Base-by-base conservation (phyloP, 179 eudicot genomes). In the Camellia oleifera region DNA sequence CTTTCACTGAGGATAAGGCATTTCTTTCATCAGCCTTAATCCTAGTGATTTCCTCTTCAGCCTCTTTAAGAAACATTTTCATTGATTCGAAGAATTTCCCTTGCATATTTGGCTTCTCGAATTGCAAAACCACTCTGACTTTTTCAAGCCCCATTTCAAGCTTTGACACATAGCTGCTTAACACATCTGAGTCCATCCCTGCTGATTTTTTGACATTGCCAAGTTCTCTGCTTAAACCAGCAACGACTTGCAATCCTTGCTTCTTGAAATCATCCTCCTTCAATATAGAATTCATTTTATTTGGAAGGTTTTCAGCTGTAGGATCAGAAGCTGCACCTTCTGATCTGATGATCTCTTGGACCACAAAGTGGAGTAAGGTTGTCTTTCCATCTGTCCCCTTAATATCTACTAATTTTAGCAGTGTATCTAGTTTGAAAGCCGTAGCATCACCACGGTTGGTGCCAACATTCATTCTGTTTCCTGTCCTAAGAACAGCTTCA, bases 321-420 rank as follows among this genome's bases (percentile, higher is more conserved):
- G 86, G 71, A 61, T 88, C 83, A 72, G 92, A 80, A 57, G 81
- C 81, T 57, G 81, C 76, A 65, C 90, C 98, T 91, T 94, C 97
- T 4, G 97, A 91, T 78, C 91, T 83, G 81, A 93, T 89, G 42
- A 96, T 94, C 87, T 96, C 99, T 83, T 96, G 99, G 81, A 96
- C 99, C 8, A 96, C 99, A 85, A 96, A 96, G 85, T 96, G 99
- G 68, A 96, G 98, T 77, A 96, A 81, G 58, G 99, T 94, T 5
- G 99, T 96, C 82, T 96, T 94, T 44, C 99, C 98, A 83, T 96
- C 99, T 42, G 98, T 89, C 61, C 96, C 98, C 81, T 94, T 96
- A 74, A 96, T 81, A 71, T 96, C 99, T 66, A 89, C 94, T 48
- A 96, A 84, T 79, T 96, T 96, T 45, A 96, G 84, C 50, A 96